phyloP scores from a whole-genome alignment of 2,329 filamentous ascomycete genomes.

The Aspergillus quadrilineatus region DNA sequence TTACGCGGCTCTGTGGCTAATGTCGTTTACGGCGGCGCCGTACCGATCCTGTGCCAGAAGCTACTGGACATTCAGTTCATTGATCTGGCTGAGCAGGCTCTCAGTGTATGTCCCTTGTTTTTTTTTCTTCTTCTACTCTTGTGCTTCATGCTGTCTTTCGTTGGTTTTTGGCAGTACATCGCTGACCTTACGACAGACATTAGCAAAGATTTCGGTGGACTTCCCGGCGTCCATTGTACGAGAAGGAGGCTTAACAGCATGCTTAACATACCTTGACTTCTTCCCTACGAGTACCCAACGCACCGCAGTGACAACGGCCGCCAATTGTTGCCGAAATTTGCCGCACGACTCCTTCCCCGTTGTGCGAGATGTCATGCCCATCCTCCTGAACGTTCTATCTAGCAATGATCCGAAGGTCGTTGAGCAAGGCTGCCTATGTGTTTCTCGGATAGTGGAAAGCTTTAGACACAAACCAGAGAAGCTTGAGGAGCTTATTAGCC shows the following conservation, averaged over 20 bases:
- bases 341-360: slow-evolving; percentile 90
- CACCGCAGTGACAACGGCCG: slow-evolving; percentile 93
- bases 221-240: slow-evolving; percentile 94
- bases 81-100: slow-evolving; percentile 91
- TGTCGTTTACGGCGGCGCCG: slow-evolving; percentile 95
- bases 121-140: neutral
- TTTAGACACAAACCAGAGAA: slow-evolving; percentile 87
- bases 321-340: slow-evolving; percentile 97
- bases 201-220: slow-evolving; percentile 96
- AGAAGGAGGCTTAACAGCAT: slow-evolving; percentile 93
- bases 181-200: slow-evolving; percentile 54
- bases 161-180: neutral
- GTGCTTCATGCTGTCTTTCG: too few species aligned
- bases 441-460: slow-evolving; percentile 93
- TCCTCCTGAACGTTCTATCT: slow-evolving; percentile 80
- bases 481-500: slow-evolving; percentile 87
- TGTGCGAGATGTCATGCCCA: slow-evolving; percentile 94
- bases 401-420: slow-evolving; percentile 97
- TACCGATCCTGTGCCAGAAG: slow-evolving; percentile 92
- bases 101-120: slow-evolving; percentile 60
- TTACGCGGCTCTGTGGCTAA: slow-evolving; percentile 89
- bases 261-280: slow-evolving; percentile 92
- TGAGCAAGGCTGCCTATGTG: slow-evolving; percentile 92
- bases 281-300: slow-evolving; percentile 96
- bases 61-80: slow-evolving; percentile 95